These are phyloP conservation scores for Taphrina wiesneri DNA, from an alignment of 1,139 yeast genomes.

Conservation along the genomic window DNA sequence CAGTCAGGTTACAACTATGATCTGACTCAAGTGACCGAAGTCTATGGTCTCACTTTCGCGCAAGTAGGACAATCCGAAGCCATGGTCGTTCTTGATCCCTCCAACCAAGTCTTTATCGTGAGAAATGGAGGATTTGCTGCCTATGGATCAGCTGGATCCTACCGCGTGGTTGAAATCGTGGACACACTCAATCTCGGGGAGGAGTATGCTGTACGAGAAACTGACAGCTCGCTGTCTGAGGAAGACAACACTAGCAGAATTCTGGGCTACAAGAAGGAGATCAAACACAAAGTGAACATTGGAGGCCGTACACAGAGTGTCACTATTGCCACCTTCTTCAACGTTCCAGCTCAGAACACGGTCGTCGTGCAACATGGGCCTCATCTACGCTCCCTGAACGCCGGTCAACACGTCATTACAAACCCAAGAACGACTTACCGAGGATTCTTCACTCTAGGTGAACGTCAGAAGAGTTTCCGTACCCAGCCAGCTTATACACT, in stretches of 20 bases:
- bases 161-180: conserved; percentile 22
- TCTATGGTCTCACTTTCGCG: conserved; percentile 27
- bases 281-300: conserved; percentile 11
- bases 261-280: conserved; percentile 27
- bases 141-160: conserved; percentile 18
- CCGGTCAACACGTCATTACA: conserved; percentile 25
- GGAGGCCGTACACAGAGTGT: conserved; percentile 5
- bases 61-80: conserved; percentile 30
- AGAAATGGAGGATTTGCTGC: conserved; percentile 26
- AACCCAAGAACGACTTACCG: conserved; percentile 21
- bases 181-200: conserved; percentile 27
- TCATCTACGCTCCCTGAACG: neutral
- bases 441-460: conserved; percentile 29
- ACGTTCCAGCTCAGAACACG: conserved; percentile 26
- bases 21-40: conserved; percentile 11
- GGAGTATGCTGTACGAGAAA: conserved; percentile 18
- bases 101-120: conserved; percentile 23
- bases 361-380: conserved; percentile 23
- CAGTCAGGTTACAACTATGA: neutral
- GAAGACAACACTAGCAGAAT: conserved; percentile 2
- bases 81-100: conserved; percentile 24
- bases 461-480: conserved; percentile 25
- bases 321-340: conserved; percentile 25
- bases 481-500: conserved; percentile 25
- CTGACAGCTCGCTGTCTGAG: neutral